phyloP scores from a whole-genome alignment of 2,329 filamentous ascomycete genomes.

The Penicillium verrucosum region DNA sequence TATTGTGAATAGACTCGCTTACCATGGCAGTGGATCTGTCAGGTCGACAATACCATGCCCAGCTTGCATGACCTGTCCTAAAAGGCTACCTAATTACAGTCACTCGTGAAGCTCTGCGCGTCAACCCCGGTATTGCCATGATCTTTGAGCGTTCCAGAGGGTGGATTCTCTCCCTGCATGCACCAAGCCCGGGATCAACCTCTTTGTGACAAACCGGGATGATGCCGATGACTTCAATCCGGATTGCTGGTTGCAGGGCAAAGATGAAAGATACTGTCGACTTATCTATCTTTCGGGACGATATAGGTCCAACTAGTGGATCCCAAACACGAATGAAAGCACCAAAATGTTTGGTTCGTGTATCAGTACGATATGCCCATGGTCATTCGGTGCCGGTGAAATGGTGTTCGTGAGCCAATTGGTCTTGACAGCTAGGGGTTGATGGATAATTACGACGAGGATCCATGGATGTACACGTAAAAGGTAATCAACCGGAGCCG shows the following conservation, averaged over 20 bases:
- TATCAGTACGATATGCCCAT: slow-evolving; percentile 57
- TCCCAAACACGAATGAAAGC: slow-evolving; percentile 49
- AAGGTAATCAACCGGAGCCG: neutral
- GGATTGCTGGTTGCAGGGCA: slow-evolving; percentile 47
- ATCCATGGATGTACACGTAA: neutral
- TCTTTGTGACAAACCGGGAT: slow-evolving; percentile 33
- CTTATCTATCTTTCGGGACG: slow-evolving; percentile 47
- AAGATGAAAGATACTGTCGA: slow-evolving; percentile 35
- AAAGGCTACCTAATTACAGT: slow-evolving; percentile 22
- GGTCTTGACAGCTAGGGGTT: neutral
- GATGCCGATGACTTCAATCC: slow-evolving; percentile 48
- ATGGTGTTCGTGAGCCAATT: too few species aligned
- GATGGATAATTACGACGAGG: neutral
- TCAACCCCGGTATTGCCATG: slow-evolving; percentile 50
- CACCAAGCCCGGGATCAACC: slow-evolving; percentile 36
- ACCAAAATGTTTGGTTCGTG: slow-evolving; percentile 59
- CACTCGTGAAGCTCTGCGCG: slow-evolving; percentile 51
- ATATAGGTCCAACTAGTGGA: slow-evolving; percentile 54
- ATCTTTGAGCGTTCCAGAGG: slow-evolving; percentile 50
- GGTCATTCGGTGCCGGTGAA: slow-evolving; percentile 13
- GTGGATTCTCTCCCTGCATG: slow-evolving; percentile 35
- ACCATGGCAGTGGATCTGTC: too few species aligned
- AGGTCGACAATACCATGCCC: too few species aligned
- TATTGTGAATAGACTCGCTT: too few species aligned
- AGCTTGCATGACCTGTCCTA: too few species aligned